phyloP scores from a whole-genome alignment of 2,329 filamentous ascomycete genomes.

The Acephala macrosclerotiorum region DNA sequence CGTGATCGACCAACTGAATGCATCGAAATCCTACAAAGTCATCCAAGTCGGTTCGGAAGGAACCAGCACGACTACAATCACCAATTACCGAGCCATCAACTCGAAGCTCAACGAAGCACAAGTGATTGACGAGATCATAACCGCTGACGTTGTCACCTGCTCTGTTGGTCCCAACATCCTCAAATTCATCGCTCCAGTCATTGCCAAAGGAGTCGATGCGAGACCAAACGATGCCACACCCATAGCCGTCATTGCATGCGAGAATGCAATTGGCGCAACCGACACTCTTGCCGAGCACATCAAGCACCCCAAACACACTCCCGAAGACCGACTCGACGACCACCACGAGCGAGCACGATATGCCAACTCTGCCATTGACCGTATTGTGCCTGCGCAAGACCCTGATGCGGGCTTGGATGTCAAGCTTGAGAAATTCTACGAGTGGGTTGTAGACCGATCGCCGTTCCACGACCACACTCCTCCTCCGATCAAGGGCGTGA shows the following conservation, averaged over 20 bases:
- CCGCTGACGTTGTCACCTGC: slow-evolving; percentile 92
- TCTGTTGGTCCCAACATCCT: slow-evolving; percentile 96
- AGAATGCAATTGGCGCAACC: slow-evolving; percentile 96
- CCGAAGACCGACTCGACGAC: slow-evolving; percentile 68
- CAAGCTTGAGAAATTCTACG: slow-evolving; percentile 97
- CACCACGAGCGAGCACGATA: slow-evolving; percentile 82
- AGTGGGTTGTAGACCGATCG: slow-evolving; percentile 93
- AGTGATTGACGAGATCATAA: slow-evolving; percentile 83
- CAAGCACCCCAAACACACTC: slow-evolving; percentile 76
- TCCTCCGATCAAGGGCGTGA: slow-evolving; percentile 84
- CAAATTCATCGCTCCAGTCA: slow-evolving; percentile 93
- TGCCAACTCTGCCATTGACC: slow-evolving; percentile 98
- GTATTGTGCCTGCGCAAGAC: slow-evolving; percentile 93
- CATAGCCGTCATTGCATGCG: slow-evolving; percentile 92
- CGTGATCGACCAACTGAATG: slow-evolving; percentile 82
- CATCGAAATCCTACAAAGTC: slow-evolving; percentile 81
- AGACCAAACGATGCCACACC: slow-evolving; percentile 71
- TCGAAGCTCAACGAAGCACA: slow-evolving; percentile 84
- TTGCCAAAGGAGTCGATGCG: slow-evolving; percentile 89
- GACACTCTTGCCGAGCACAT: slow-evolving; percentile 86
- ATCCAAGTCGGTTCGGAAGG: slow-evolving; percentile 90
- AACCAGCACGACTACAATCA: slow-evolving; percentile 81
- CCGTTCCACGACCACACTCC: slow-evolving; percentile 77
- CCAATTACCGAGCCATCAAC: slow-evolving; percentile 97
- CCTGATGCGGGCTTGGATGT: slow-evolving; percentile 84